Base-by-base conservation (phyloP, 2,329 filamentous ascomycete genomes). In the Venturia carpophila region DNA sequence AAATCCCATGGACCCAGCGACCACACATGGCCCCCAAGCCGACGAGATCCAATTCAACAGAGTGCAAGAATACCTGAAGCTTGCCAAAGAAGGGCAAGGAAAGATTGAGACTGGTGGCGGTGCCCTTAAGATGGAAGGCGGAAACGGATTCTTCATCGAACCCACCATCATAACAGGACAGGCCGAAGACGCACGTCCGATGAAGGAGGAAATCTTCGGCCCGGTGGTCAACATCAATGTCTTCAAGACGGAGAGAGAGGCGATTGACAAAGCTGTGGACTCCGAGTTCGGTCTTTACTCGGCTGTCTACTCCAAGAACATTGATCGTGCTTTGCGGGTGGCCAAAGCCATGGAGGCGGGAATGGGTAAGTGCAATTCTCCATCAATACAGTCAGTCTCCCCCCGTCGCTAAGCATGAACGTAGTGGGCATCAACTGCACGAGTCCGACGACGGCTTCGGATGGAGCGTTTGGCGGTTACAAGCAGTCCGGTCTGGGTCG, bases 21-120 rank as follows among this genome's bases (percentile, higher is more conserved):
- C 71, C 27, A 68, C 65, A 1, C 76, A 76, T 47, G 81, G 82
- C 0, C 82, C 82, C 1, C 78, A 82, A 67, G 81, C 79, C 15
- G 82, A 83, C 67, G 76, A 78, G 69, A 72, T 75, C 30, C 82
- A 84, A 71, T 80, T 80, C 69, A 77, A 79, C 65, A 76, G 76
- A 0, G 79, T 83, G 9, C 69, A 77, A 56, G 69, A 71, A 41
- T 82, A 78, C 67, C 76, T 82, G 34, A 78, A 81, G 30, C 27
- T 63, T 24, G 60, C n/a, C 9, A 66, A 52, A 30, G 70, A 71
- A 9, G 60, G 43, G 19, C 19, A 55, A 41, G 70, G 71, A 39
- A 73, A 73, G 27, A 69, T 76, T 1, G 69, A 73, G 17, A 70
- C 74, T 1, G 74, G 75, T 7, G 75, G 75, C 41, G 70, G 72